Conservation (phyloP, 2,329 filamentous ascomycete genomes). For the Cercospora berteroae region DNA sequence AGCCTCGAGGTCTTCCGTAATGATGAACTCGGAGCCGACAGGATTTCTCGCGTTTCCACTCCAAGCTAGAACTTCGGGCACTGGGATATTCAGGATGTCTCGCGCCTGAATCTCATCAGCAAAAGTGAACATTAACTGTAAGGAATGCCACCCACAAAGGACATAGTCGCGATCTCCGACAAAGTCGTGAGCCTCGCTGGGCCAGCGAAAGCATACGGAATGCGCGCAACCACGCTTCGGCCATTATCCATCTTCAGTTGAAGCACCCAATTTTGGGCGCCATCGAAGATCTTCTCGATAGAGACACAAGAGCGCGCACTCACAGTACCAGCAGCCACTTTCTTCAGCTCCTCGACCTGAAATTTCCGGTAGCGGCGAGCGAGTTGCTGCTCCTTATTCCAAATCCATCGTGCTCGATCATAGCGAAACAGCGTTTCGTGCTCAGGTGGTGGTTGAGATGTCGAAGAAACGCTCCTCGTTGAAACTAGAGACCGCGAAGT, state of each 20-base stretch:
- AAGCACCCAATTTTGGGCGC: slow-evolving; percentile 33
- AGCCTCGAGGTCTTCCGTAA: slow-evolving; percentile 35
- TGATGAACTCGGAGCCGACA: slow-evolving; percentile 31
- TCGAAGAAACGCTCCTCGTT: not conserved
- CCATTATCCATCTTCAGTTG: slow-evolving; percentile 31
- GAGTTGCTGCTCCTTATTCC: slow-evolving; percentile 39
- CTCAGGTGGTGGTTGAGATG: not conserved
- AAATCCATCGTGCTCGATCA: slow-evolving; percentile 39
- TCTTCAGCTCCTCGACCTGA: slow-evolving; percentile 38
- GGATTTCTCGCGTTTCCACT: slow-evolving; percentile 24
- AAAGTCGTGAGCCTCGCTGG: not conserved
- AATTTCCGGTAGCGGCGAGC: slow-evolving; percentile 37
- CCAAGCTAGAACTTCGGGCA: slow-evolving; percentile 31
- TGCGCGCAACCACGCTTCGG: slow-evolving; percentile 12
- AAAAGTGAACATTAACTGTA: not conserved
- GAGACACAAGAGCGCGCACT: slow-evolving; percentile 36
- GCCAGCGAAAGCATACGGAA: slow-evolving; percentile 34
- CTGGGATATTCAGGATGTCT: slow-evolving; percentile 17
- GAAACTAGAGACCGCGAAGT: not conserved
- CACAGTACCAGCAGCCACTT: slow-evolving; percentile 34
- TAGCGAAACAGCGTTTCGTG: slow-evolving; percentile 19
- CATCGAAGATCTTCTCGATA: slow-evolving; percentile 37
- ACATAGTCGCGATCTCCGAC: slow-evolving; percentile 17
- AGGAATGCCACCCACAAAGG: not conserved
- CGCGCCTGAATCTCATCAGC: not conserved